Base-by-base conservation (phyloP, 2,329 filamentous ascomycete genomes). In the Fusarium subglutinans region DNA sequence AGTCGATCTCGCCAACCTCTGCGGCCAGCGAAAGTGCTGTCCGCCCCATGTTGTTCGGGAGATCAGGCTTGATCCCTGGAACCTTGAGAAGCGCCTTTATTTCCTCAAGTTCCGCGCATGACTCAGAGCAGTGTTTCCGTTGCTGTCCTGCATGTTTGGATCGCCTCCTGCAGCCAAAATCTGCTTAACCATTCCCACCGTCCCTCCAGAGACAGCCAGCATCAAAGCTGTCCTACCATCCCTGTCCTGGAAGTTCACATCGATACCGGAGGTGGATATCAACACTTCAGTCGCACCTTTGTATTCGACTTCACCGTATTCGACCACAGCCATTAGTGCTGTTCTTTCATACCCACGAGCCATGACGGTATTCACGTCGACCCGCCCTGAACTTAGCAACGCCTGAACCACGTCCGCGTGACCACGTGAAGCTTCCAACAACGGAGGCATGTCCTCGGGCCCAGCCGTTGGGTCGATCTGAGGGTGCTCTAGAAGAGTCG, bases 1-100 rank as follows among this genome's bases (percentile, higher is more conserved):
- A 0, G 3, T 44, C n/a, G 41, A 44, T 12, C 3, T 24, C 1
- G 1, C 10, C n/a, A 4, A 2, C 3, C 14, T 44, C n/a, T 17
- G 15, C 15, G 4, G n/a, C 41, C 4, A 44, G 4, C 0, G n/a
- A 44, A 17, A 44, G 41, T 12, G n/a, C 15, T 0, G 41, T 44
- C 9, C 41, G 41, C 3, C 41, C 41, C n/a, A 1, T 0, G 14
- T 24, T 44, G 3, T 24, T 24, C 3, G 15, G 15, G 6, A 17
- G 41, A 17, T 44, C 41, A 44, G n/a, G 41, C 15, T 24, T 24
- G 15, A 44, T 24, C n/a, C n/a, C n/a, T 8, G 40, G n/a, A 10
- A 1, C 9, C 6, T 0, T 10, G n/a, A 44, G 41, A 44, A 44
- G 15, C 15, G 6, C n/a, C 9, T 5, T 24, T 0, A 44, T 0